Percentiles rank a stretch among this genome's conserved stretches.
These are phyloP conservation scores for Limnomonas spitsbergensis DNA, from an alignment of 139 green algal genomes.

Conservation along the genomic window DNA sequence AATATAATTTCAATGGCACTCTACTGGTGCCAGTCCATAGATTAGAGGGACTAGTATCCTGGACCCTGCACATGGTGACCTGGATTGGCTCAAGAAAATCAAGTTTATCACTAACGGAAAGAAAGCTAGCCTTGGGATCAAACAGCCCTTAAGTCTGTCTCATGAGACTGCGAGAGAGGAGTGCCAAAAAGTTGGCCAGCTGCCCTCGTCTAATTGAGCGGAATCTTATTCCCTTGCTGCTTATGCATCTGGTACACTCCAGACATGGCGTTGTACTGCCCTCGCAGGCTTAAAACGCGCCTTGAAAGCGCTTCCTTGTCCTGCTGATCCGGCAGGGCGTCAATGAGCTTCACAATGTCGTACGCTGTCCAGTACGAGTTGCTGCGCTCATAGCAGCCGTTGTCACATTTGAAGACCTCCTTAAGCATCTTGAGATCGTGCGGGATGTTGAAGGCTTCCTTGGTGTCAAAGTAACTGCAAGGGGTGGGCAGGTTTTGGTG, in stretches of 20 bases:
- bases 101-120: no score
- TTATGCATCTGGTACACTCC: neutral
- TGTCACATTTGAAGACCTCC: conserved; percentile 23
- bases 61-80: no score
- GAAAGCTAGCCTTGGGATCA: no score
- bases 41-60: no score
- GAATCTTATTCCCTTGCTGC: neutral
- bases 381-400: conserved; percentile 3
- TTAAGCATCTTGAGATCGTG: conserved; percentile 28
- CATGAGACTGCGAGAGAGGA: no score
- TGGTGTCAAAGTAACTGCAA: conserved; percentile 1
- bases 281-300: neutral
- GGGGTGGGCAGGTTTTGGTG: no score
- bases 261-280: neutral
- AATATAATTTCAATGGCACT: no score
- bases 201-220: conserved; percentile 4
- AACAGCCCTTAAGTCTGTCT: no score
- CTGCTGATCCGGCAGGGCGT: neutral
- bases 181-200: no score
- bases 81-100: no score
- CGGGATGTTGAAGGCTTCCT: conserved; percentile 24
- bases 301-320: neutral
- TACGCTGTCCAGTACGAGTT: conserved; percentile 19
- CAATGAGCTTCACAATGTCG: conserved; percentile 7
- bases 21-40: no score